A percentile compares a stretch with the other conserved stretches of the same genome.
Evolutionary conservation across 257 asterid species (phyloP).

Genomic region (Mentha longifolia): DNA sequence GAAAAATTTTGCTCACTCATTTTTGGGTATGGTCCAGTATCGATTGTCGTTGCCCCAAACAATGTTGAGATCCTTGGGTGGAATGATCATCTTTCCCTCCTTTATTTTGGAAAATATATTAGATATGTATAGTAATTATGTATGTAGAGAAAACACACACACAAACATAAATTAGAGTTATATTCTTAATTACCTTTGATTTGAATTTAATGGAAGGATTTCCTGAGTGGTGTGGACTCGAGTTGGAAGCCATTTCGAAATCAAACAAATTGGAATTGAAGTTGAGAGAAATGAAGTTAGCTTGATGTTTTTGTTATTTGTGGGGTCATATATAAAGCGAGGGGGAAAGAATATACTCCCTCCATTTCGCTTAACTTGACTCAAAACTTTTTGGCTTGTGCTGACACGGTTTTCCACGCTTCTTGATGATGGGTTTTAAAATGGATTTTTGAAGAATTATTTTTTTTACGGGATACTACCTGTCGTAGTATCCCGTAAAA

Average conservation of each 20-base stretch:
- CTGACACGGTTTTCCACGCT: too few species aligned
- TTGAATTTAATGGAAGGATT: constrained; percentile 9
- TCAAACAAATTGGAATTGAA: not conserved
- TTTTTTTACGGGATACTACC: too few species aligned
- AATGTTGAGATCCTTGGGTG: constrained; percentile 46
- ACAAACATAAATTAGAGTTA: not conserved
- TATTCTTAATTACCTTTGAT: constrained; percentile 17
- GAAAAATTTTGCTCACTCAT: constrained; percentile 30
- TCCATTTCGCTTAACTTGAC: too few species aligned
- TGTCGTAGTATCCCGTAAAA: too few species aligned
- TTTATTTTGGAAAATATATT: constrained; percentile 1
- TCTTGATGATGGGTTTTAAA: too few species aligned
- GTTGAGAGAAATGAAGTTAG: not conserved
- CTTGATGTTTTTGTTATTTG: not conserved
- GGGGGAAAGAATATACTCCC: not conserved
- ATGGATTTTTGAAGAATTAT: too few species aligned
- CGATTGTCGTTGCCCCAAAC: constrained; percentile 64
- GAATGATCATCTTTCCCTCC: constrained; percentile 12
- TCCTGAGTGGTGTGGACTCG: constrained; percentile 47
- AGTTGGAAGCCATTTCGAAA: constrained; percentile 37
- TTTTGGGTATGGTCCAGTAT: constrained; percentile 49
- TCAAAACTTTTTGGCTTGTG: too few species aligned
- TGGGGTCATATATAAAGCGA: not conserved
- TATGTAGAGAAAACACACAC: not conserved
- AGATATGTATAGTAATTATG: not conserved